Base-by-base conservation (phyloP, 495 filamentous ascomycete species). In the Platismatia glauca region DNA sequence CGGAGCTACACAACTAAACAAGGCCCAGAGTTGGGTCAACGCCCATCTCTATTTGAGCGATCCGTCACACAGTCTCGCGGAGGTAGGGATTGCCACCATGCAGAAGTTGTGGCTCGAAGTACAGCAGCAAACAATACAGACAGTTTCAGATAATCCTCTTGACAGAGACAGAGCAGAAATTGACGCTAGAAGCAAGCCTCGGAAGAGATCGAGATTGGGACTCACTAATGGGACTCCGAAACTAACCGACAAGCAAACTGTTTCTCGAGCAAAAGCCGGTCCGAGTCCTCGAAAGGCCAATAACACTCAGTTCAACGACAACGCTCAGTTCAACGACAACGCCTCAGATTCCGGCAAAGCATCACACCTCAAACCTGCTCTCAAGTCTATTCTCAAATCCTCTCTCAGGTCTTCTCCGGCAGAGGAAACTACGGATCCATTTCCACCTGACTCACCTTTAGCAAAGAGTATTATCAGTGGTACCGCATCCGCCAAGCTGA, bases 401-500 rank as follows among this genome's bases (percentile, higher is more conserved):
- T 33, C 57, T 27, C 38, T 29, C 11, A 63, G 13, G 38, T 39
- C 38, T 39, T 8, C 38, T 39, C 38, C 38, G 15, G 12, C 6
- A 6, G 58, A 27, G 22, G 9, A 41, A 50, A 24, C 55, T 8
- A 29, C 53, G 5, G 37, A 67, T 46, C 65, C 69, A 13, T 67
- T 85, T 2, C 67, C 77, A 0, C 27, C 69, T 0, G 68, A 76
- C 16, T 87, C 83, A 4, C 78, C 82, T 7, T 77, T 95, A 11
- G 74, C 79, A 18, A 73, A 78, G 50, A 86, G 89, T 0, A 77
- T 75, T 55, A 78, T 97, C 50, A 72, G 91, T 57, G 90, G 89
- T 11, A 95, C 90, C 0, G 82, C 88, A 2, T 97, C 93, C 0
- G 85, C 86, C 0, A 97, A 97, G 72, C 77, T 97, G 4, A 90